A percentile compares a stretch with the other conserved stretches of the same genome.
These are phyloP conservation scores for Ophiognomonia clavigignenti-juglandacearum DNA, from an alignment of 2,329 filamentous ascomycete species.

Conservation along the genomic window DNA sequence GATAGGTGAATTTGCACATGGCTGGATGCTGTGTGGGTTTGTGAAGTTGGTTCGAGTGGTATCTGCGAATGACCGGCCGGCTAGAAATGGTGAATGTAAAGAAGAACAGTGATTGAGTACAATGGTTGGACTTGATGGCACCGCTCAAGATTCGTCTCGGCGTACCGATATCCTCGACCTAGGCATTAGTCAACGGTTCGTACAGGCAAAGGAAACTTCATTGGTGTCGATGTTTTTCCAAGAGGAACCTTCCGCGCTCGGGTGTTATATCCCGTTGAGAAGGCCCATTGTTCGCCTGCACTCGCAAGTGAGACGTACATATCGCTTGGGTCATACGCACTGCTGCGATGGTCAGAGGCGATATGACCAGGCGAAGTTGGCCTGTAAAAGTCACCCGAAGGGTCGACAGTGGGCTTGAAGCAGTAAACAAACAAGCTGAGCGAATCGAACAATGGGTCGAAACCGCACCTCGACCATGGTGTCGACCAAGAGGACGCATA, in stretches of 20 bases:
- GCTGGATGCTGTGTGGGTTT: not conserved
- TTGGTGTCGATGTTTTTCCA: not conserved
- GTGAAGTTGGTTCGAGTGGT: not conserved
- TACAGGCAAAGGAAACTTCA: constrained; percentile 1
- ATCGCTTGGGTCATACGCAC: not conserved
- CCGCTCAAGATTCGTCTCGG: constrained; percentile 5
- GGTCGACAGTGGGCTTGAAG: constrained; percentile 7
- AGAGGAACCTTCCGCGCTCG: constrained; percentile 1
- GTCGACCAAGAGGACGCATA: not conserved
- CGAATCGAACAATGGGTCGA: not conserved
- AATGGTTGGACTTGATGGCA: constrained; percentile 3
- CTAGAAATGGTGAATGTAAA: not conserved
- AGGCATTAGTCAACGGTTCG: constrained; percentile 3
- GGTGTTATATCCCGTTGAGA: constrained; percentile 10
- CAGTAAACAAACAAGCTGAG: constrained; percentile 1
- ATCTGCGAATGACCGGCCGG: constrained; percentile 1
- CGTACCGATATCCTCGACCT: constrained; percentile 9
- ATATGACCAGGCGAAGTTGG: constrained; percentile 1
- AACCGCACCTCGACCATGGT: not conserved
- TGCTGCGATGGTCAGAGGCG: constrained; percentile 2
- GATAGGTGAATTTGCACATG: constrained; percentile 17
- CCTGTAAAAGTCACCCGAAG: constrained; percentile 4
- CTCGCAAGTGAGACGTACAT: constrained; percentile 1
- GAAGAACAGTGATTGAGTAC: not conserved
- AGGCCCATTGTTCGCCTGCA: constrained; percentile 9